Evolutionary conservation across 2,329 filamentous ascomycete species (phyloP).

Genomic region (Trichophaea hybrida): DNA sequence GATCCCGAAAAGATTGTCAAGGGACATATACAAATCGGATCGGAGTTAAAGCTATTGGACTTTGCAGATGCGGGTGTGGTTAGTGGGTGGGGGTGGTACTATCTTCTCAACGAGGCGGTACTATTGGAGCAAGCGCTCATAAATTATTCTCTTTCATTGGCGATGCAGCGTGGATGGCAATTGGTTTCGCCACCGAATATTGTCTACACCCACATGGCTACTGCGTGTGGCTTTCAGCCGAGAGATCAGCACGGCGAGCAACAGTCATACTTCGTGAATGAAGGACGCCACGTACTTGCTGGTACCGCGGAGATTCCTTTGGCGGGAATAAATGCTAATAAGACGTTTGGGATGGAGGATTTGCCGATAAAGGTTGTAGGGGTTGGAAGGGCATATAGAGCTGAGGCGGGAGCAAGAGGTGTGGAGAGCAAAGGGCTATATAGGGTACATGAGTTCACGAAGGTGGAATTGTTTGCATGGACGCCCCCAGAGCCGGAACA

Average conservation of each 20-base stretch:
- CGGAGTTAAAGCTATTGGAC: conserved; percentile 76
- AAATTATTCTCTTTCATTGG: conserved; percentile 65
- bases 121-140: conserved; percentile 89
- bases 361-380: conserved; percentile 70
- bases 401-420: conserved; percentile 81
- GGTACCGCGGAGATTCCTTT: conserved; percentile 92
- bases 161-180: conserved; percentile 60
- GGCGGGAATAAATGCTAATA: conserved; percentile 73
- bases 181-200: conserved; percentile 73
- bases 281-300: conserved; percentile 52
- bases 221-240: conserved; percentile 87
- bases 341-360: conserved; percentile 47
- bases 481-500: conserved; percentile 39
- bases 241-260: conserved; percentile 81
- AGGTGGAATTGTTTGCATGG: conserved; percentile 97
- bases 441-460: conserved; percentile 95
- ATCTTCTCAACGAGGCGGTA: conserved; percentile 77
- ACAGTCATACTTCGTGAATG: conserved; percentile 59
- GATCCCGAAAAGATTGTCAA: conserved; percentile 24
- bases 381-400: conserved; percentile 83
- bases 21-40: conserved; percentile 77
- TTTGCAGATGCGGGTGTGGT: conserved; percentile 68
- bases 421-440: conserved; percentile 89
- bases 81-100: conserved; percentile 97
- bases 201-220: conserved; percentile 80